phyloP scores from a whole-genome alignment of 371 early-diverging fungal species.

The Syncephalastrum contaminatum region DNA sequence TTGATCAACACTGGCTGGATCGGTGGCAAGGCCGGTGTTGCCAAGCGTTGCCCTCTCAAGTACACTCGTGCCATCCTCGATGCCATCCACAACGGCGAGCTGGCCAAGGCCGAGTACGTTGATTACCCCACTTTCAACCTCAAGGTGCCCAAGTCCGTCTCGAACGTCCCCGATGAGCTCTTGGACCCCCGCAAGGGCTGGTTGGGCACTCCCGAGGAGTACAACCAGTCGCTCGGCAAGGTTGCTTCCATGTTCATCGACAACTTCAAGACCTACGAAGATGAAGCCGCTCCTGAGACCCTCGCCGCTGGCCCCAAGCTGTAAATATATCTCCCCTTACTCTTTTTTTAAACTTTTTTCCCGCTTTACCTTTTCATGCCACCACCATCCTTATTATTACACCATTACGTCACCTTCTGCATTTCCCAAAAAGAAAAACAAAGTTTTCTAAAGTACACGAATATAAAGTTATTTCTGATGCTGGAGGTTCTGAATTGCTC shows the following conservation, averaged over 20 bases:
- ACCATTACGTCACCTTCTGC: slow-evolving; percentile 2
- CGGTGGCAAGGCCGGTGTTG: slow-evolving; percentile 87
- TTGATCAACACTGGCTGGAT: slow-evolving; percentile 97
- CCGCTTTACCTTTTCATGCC: slow-evolving; percentile 1
- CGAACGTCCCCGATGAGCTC: slow-evolving; percentile 83
- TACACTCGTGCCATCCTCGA: slow-evolving; percentile 96
- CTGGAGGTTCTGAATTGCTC: not conserved
- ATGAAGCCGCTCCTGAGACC: slow-evolving; percentile 76
- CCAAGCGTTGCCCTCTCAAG: slow-evolving; percentile 89
- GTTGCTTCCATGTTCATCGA: slow-evolving; percentile 84
- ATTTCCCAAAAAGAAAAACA: slow-evolving; percentile 1
- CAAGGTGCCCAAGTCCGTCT: slow-evolving; percentile 74
- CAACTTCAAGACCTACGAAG: slow-evolving; percentile 88
- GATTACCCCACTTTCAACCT: slow-evolving; percentile 85
- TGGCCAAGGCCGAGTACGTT: slow-evolving; percentile 79
- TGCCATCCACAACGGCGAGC: slow-evolving; percentile 92
- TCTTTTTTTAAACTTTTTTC: not conserved
- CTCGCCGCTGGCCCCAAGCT: slow-evolving; percentile 73
- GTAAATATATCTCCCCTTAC: slow-evolving; percentile 7
- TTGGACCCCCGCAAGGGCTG: slow-evolving; percentile 89
- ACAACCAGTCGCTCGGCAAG: slow-evolving; percentile 63
- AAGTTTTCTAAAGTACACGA: not conserved
- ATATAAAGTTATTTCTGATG: slow-evolving; percentile 1
- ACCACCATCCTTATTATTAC: slow-evolving; percentile 2
- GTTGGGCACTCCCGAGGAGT: slow-evolving; percentile 70